Percentiles rank a stretch among this genome's conserved stretches.
These are phyloP conservation scores for Blastobotrys serpentis DNA, from an alignment of 1,139 yeast genomes.

Conservation along the genomic window DNA sequence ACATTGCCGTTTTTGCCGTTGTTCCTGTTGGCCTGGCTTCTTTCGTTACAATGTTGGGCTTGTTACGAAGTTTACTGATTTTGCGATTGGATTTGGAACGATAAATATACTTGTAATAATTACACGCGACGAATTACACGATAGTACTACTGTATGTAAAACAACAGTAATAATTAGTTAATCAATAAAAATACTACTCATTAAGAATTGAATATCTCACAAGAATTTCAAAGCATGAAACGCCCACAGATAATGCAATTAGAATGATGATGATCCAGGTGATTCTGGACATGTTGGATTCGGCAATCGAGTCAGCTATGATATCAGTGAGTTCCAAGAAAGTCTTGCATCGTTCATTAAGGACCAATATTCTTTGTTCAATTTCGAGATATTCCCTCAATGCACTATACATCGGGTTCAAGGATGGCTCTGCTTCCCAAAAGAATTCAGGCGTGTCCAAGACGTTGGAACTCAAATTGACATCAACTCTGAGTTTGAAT, in stretches of 20 bases:
- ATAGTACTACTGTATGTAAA: background rate
- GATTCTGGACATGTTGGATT: constrained; percentile 83
- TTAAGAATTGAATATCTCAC: constrained; percentile 53
- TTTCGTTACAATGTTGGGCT: constrained; percentile 84
- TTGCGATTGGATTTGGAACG: constrained; percentile 60
- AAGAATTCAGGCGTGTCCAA: constrained; percentile 94
- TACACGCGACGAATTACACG: no score
- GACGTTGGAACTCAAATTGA: constrained; percentile 83
- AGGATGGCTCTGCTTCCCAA: constrained; percentile 95
- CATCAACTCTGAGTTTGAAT: constrained; percentile 89
- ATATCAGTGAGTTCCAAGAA: constrained; percentile 91
- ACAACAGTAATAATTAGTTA: background rate
- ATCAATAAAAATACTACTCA: constrained; percentile 22
- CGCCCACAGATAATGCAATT: constrained; percentile 73
- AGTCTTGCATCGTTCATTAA: constrained; percentile 91
- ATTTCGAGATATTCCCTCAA: constrained; percentile 90
- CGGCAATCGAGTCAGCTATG: constrained; percentile 91
- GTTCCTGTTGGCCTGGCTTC: constrained; percentile 97
- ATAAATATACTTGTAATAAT: constrained; percentile 1
- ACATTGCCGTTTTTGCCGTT: constrained; percentile 91
- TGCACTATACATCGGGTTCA: constrained; percentile 87
- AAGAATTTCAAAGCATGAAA: constrained; percentile 58
- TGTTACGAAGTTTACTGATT: constrained; percentile 70
- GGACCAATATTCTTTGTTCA: constrained; percentile 88
- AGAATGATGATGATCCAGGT: constrained; percentile 88